Percentiles rank a stretch among this genome's conserved stretches.
phyloP scores from a whole-genome alignment of 371 early-diverging fungal genomes.

The Mortierella sp. region DNA sequence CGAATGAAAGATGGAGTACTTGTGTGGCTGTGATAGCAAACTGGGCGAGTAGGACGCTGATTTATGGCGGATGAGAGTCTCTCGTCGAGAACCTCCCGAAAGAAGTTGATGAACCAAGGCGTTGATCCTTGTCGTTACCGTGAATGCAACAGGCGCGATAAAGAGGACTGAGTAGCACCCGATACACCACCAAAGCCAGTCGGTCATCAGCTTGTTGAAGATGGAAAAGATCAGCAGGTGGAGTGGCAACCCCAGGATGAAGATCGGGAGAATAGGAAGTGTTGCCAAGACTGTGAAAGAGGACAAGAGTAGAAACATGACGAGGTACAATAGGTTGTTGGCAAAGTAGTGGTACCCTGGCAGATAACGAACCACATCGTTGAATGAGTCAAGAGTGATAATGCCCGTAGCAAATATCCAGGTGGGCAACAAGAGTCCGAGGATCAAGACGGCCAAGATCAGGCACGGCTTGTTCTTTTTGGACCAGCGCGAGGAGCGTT shows the following conservation, averaged over 20 bases:
- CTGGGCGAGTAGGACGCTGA: neutral
- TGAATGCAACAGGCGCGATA: slow-evolving; percentile 23
- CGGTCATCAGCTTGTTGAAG: slow-evolving; percentile 40
- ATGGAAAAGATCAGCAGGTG: slow-evolving; percentile 47
- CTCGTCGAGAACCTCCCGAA: slow-evolving; percentile 6
- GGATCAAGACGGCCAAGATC: slow-evolving; percentile 1
- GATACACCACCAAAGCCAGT: slow-evolving; percentile 38
- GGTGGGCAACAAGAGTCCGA: slow-evolving; percentile 27
- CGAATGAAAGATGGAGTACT: slow-evolving; percentile 19
- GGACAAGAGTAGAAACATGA: slow-evolving; percentile 43
- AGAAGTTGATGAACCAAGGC: neutral
- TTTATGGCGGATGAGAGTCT: slow-evolving; percentile 19
- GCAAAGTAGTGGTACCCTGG: slow-evolving; percentile 45
- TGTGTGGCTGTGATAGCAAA: neutral
- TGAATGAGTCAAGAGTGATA: slow-evolving; percentile 44
- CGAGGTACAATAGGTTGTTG: slow-evolving; percentile 51
- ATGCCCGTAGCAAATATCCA: slow-evolving; percentile 35
- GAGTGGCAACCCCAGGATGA: slow-evolving; percentile 42
- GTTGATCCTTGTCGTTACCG: slow-evolving; percentile 17
- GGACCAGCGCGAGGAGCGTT: slow-evolving; percentile 6
- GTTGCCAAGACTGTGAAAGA: slow-evolving; percentile 35
- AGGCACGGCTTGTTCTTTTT: slow-evolving; percentile 14
- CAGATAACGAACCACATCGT: slow-evolving; percentile 41
- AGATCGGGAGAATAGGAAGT: slow-evolving; percentile 29
- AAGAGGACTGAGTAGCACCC: slow-evolving; percentile 28